phyloP scores from a whole-genome alignment of 179 eudicot species.

The Spergularia azorica region DNA sequence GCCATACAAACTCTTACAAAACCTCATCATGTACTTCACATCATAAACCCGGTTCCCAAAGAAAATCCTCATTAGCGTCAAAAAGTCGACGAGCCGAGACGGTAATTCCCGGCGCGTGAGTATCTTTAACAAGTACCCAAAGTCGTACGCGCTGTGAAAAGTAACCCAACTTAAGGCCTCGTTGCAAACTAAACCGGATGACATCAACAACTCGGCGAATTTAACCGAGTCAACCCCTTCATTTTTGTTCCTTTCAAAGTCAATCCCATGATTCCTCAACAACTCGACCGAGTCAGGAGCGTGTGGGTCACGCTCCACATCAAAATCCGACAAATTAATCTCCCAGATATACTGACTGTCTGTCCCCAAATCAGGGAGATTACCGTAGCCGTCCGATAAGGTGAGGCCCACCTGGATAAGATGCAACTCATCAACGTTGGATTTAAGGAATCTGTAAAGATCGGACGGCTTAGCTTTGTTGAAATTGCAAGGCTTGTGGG shows the following conservation, averaged over 20 bases:
- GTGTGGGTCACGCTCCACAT: constrained; percentile 35
- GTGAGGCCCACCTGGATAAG: constrained; percentile 44
- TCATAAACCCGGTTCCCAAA: constrained; percentile 48
- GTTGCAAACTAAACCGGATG: constrained; percentile 42
- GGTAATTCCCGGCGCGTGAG: constrained; percentile 43
- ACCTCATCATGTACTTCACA: constrained; percentile 39
- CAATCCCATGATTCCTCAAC: constrained; percentile 34
- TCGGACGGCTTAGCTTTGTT: constrained; percentile 20
- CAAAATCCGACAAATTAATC: constrained; percentile 45
- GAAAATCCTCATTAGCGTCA: constrained; percentile 23
- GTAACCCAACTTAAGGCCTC: constrained; percentile 45
- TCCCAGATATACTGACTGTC: constrained; percentile 39
- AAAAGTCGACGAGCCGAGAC: constrained; percentile 11
- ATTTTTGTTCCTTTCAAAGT: constrained; percentile 26
- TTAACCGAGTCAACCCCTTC: constrained; percentile 32
- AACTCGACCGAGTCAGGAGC: constrained; percentile 42
- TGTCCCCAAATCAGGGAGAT: constrained; percentile 33
- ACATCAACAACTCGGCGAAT: constrained; percentile 37
- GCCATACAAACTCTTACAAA: constrained; percentile 42
- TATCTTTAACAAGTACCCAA: constrained; percentile 48
- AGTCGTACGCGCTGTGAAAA: constrained; percentile 54
- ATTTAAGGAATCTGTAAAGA: constrained; percentile 31
- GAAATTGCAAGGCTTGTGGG: neutral
- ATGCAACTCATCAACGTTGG: constrained; percentile 36
- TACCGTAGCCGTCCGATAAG: constrained; percentile 30